Percentiles rank a stretch among this genome's conserved stretches.
Evolutionary conservation across 2,329 filamentous ascomycete species (phyloP).

Genomic region (Coniochaeta sp.): DNA sequence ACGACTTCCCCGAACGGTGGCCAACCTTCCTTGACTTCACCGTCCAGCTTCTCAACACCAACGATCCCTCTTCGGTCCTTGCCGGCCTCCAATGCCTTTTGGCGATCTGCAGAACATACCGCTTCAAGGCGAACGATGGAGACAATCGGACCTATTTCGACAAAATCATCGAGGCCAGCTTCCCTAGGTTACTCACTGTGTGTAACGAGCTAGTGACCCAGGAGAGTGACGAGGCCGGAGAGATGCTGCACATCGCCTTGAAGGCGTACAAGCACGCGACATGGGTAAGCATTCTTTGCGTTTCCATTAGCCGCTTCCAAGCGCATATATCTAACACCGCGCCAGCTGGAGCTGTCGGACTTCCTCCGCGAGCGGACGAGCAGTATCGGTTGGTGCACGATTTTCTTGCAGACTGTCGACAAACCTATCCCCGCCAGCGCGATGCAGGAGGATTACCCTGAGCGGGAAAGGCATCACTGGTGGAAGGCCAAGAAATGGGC

Average conservation of each 20-base stretch:
- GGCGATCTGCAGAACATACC: constrained; percentile 89
- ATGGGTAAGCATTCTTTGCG: constrained; percentile 55
- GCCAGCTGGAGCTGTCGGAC: constrained; percentile 77
- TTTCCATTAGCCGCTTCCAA: background rate
- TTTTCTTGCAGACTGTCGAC: constrained; percentile 84
- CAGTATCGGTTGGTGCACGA: constrained; percentile 91
- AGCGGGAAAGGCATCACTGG: constrained; percentile 93
- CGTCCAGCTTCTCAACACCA: constrained; percentile 77
- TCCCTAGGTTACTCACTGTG: constrained; percentile 79
- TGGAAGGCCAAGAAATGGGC: constrained; percentile 99
- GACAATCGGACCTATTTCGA: constrained; percentile 78
- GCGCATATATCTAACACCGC: constrained; percentile 60
- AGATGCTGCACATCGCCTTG: constrained; percentile 91
- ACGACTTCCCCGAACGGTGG: constrained; percentile 93
- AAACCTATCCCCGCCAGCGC: constrained; percentile 75
- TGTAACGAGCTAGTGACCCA: constrained; percentile 85
- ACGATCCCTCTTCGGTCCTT: constrained; percentile 80
- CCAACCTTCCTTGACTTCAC: constrained; percentile 92
- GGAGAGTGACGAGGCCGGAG: constrained; percentile 86
- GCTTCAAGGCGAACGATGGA: constrained; percentile 79
- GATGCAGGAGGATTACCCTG: constrained; percentile 70
- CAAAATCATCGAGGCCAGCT: constrained; percentile 85
- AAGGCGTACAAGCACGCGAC: constrained; percentile 98
- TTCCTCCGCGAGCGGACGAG: constrained; percentile 71
- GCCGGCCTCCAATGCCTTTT: constrained; percentile 90